Base-by-base conservation (phyloP, 345 rosid genomes). In the Euphorbia lathyris region DNA sequence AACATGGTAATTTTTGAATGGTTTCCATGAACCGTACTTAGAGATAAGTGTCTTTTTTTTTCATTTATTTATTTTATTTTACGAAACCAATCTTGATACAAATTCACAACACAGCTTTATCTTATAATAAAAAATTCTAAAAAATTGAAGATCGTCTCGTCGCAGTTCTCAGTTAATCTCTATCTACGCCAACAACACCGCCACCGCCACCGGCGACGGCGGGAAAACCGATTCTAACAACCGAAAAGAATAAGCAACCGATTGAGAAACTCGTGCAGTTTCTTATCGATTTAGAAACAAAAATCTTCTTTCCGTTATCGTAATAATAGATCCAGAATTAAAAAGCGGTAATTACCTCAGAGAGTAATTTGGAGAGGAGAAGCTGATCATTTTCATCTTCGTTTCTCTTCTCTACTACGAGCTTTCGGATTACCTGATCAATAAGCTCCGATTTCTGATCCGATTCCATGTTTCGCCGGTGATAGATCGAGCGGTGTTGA, bases 321-420 rank as follows among this genome's bases (percentile, higher is more conserved):
- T 16, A 57, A 26, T 14, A 59, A 13, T 29, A 17, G 38, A 59
- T 59, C 30, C 0, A 13, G 20, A 16, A 5, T 25, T 10, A 51
- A 40, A 6, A 16, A 58, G 16, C 16, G 16, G 40, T 34, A 20
- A 60, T 45, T 60, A 90, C 97, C 94, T 85, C 86, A 72, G 89
- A 86, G 63, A 91, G 82, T 45, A 89, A 78, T 19, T 63, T 75
- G 48, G 86, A 78, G 77, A 90, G 92, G 43, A 87, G 74, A 58
- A 72, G 81, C 32, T 78, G 86, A 45, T 86, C 88, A 17, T 76
- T 82, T 63, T 79, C 81, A 45, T 63, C 68, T 27, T 75, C 74
- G 71, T 69, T 70, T 64, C 73, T 71, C 51, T 69, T 80, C 61
- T 85, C 93, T 45, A 80, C 77, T 34, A 81, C 63, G 59, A 88